Evolutionary conservation across 768 basidiomycete genomes (phyloP).

Genomic region (Russula lepida): DNA sequence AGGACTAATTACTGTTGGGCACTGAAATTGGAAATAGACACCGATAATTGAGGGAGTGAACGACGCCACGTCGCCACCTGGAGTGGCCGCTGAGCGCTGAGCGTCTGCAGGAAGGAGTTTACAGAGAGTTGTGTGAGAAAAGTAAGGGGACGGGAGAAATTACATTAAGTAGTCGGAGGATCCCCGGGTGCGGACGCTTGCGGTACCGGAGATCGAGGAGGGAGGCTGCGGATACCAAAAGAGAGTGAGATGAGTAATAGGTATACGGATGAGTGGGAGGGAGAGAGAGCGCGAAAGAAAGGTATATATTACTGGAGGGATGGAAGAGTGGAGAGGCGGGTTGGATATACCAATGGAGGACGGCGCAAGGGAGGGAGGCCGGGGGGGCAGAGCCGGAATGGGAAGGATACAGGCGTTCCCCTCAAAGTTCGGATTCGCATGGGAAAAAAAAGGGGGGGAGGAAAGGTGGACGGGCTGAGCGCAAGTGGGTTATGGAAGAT

Average conservation of each 20-base stretch:
- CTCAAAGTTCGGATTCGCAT: slow-evolving; percentile 22
- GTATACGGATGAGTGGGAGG: not conserved
- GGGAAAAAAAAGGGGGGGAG: slow-evolving; percentile 21
- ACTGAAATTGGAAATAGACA: not conserved
- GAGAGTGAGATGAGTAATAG: not conserved
- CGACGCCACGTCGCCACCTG: not conserved
- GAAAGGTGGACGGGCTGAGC: slow-evolving; percentile 16
- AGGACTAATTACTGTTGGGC: not conserved
- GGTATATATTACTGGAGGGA: not conserved
- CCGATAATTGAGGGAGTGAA: not conserved
- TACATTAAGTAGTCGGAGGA: not conserved
- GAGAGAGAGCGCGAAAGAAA: not conserved
- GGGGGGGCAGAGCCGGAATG: slow-evolving; percentile 7
- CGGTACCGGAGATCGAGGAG: not conserved
- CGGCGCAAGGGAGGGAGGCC: slow-evolving; percentile 10
- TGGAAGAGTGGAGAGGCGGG: not conserved
- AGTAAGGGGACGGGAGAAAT: not conserved
- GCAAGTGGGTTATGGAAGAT: slow-evolving; percentile 7
- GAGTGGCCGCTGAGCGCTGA: not conserved
- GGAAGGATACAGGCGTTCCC: slow-evolving; percentile 13
- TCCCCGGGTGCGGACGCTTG: not conserved
- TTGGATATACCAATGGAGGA: not conserved
- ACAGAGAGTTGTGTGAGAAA: not conserved
- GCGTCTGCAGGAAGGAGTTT: not conserved
- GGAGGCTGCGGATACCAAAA: not conserved